Conservation (phyloP, 106 monocot genomes). For the Posidonia australis region DNA sequence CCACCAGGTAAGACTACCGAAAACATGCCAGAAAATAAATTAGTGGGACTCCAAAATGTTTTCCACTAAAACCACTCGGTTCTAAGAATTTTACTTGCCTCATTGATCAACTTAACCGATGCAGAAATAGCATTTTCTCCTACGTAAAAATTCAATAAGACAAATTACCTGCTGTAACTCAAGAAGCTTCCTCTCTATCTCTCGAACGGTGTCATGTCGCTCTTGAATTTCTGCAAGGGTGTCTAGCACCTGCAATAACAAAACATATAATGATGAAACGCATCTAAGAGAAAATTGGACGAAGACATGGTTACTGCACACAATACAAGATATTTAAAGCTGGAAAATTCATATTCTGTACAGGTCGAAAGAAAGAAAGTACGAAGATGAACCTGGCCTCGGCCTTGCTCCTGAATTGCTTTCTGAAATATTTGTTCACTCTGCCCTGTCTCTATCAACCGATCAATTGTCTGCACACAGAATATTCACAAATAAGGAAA, state of each 20-base stretch:
- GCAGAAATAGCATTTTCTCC: no score
- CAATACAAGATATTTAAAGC: background rate
- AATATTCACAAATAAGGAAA: background rate
- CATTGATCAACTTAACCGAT: no score
- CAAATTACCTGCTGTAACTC: conserved; percentile 85
- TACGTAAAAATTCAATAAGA: background rate
- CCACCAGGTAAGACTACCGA: no score
- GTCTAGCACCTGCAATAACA: conserved; percentile 63
- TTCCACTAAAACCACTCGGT: no score
- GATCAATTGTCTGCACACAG: conserved; percentile 65
- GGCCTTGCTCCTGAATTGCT: conserved; percentile 90
- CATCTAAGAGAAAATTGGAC: background rate
- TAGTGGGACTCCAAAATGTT: no score
- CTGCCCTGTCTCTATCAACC: conserved; percentile 85
- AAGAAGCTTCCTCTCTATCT: conserved; percentile 91
- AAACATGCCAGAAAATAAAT: no score
- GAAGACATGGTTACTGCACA: background rate
- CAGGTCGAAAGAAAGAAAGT: background rate
- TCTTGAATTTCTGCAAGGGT: conserved; percentile 97
- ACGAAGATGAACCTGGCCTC: conserved; percentile 70
- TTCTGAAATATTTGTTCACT: conserved; percentile 93
- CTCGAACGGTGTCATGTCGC: conserved; percentile 81
- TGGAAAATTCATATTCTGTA: background rate
- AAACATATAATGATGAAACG: background rate
- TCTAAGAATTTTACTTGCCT: no score